These are phyloP conservation scores for Coemansia sp. DNA, from an alignment of 192 early-diverging fungal species.

Conservation along the genomic window DNA sequence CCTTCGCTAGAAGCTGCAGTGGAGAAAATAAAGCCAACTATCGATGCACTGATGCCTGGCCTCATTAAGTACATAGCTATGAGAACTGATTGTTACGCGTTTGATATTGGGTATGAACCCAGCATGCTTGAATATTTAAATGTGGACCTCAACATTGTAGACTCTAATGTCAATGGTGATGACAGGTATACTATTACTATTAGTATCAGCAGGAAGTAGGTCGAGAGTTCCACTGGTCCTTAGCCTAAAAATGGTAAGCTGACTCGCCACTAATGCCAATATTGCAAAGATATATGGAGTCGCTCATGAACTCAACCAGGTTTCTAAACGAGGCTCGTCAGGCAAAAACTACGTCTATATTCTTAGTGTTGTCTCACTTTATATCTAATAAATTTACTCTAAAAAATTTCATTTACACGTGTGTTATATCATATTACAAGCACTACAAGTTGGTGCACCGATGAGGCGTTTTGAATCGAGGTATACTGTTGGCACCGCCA, in stretches of 20 bases:
- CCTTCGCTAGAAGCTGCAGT: neutral
- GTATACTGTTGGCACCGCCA: slow-evolving; percentile 18
- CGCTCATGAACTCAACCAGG: too few species aligned
- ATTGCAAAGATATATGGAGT: too few species aligned
- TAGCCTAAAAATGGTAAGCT: too few species aligned
- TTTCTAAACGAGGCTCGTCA: too few species aligned
- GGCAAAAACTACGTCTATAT: too few species aligned
- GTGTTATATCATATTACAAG: neutral
- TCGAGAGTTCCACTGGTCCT: too few species aligned
- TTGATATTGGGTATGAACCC: neutral
- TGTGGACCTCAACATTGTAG: neutral
- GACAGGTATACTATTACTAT: neutral
- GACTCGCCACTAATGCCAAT: too few species aligned
- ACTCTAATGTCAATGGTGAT: neutral
- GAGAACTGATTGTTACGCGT: neutral
- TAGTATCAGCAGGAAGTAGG: neutral
- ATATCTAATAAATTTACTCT: neutral
- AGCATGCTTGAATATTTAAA: neutral
- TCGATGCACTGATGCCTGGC: neutral
- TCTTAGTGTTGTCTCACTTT: too few species aligned
- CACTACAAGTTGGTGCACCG: slow-evolving; percentile 34
- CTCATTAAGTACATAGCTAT: neutral
- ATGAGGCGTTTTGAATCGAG: slow-evolving; percentile 39
- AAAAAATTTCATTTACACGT: neutral
- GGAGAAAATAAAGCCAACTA: neutral